Evolutionary conservation across 495 filamentous ascomycete genomes (phyloP), one percentile per base, ranked within the genome.

Genomic region (Annulohypoxylon bovei): DNA sequence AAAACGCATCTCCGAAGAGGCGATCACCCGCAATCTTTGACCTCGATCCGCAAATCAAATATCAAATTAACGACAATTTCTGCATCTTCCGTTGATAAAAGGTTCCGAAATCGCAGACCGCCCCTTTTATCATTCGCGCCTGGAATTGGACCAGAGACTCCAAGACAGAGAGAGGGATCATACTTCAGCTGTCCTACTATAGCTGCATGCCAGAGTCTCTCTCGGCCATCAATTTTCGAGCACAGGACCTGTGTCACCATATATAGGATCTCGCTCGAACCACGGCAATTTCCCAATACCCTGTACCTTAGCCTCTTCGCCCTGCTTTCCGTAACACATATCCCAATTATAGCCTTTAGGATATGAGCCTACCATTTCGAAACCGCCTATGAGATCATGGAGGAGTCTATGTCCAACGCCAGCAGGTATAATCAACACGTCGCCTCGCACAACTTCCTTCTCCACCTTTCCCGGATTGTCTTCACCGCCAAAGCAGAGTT

Each of bases 281-380:
- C 87, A 90, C 3, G 74, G 71, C 65, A 89, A 53, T 12, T 75
- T 57, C 49, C 72, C 65, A 52, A 91, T 89, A 4, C 39, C 55
- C 32, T 80, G 70, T 12, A 84, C 73, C 71, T 85, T 85, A 39
- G 79, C 77, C 66, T 87, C 82, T 67, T 90, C 87, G 2, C 78
- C 84, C 64, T 79, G 71, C 61, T 78, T 78, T 22, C 90, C 89
- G 79, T 91, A 92, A 66, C 89, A 92, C 88, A 92, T 90, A 75
- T 91, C 88, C 86, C 88, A 91, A 27, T 78, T 71, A 52, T 83
- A 85, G 1, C 82, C 82, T 40, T 62, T 78, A 7, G 88, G 88
- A 81, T 92, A 92, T 49, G 82, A 83, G 9, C 89, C 90, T 6
- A 93, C 85, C 88, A 92, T 92, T 65, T 82, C 77, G 75, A 93